Evolutionary conservation across 2,329 filamentous ascomycete species (phyloP), one percentile per base, ranked within the genome.

Genomic region (Penicillium sp.): DNA sequence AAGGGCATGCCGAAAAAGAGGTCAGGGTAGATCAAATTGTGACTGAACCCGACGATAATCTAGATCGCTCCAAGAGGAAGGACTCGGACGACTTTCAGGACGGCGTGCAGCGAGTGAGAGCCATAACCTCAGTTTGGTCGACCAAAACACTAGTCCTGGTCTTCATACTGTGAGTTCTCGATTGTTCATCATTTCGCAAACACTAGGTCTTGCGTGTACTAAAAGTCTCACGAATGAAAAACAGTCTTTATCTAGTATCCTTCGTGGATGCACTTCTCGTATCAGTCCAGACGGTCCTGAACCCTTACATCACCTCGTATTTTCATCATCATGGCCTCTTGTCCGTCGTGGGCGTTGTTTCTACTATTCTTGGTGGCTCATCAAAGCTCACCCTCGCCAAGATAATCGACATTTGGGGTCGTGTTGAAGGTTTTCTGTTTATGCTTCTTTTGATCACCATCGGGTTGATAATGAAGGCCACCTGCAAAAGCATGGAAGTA

Each of bases 391-490:
- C 45, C 3, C 32, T 52, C 7, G 45, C 50, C n/a, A 52, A 52
- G 13, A 45, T 52, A 12, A 44, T 52, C 13, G 50, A 52, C 10
- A 44, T 52, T 15, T 52, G 50, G 50, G 50, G 50, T 3, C 50
- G 50, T 27, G 45, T 52, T 2, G 50, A 52, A 17, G 50, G 50
- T 7, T 52, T 52, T 15, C 27, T 52, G 4, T 40, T 49, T 21
- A 52, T 52, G 50, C 45, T 52, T 5, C 9, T 44, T 8, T 36
- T 52, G 2, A 32, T 52, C 32, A 26, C 18, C 8, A 40, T 52
- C 12, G 50, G 51, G 13, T n/a, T 53, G 17, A 53, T 50, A 18
- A 42, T 53, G 41, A 53, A 53, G 30, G 51, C 46, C 15, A 54
- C 50, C 3, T 52, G 50, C 21, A 44, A 7, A 27, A 46, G n/a